Evolutionary conservation across 148 eudicot species (phyloP).

Genomic region (Fagopyrum esculentum): DNA sequence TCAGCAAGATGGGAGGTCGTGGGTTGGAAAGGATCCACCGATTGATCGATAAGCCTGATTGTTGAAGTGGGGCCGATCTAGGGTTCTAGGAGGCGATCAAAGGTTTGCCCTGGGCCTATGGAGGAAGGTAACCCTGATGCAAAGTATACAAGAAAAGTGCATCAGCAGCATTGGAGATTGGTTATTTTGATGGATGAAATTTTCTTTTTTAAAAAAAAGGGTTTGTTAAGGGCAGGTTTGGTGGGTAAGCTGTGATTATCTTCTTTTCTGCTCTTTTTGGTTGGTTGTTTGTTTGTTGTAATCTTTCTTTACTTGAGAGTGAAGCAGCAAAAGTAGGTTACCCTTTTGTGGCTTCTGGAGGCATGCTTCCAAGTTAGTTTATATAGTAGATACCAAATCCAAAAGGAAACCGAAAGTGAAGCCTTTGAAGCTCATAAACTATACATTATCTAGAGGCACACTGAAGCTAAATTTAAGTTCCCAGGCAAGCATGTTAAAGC

Average conservation of each 20-base stretch:
- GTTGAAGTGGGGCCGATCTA: background rate
- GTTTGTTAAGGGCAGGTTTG: slow-evolving; percentile 10
- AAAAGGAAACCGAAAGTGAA: no score
- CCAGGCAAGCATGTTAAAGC: no score
- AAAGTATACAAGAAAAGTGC: background rate
- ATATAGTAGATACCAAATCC: no score
- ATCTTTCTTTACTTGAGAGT: slow-evolving; percentile 5
- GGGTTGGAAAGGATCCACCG: slow-evolving; percentile 65
- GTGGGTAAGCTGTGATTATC: background rate
- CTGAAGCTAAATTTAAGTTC: no score
- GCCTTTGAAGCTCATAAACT: no score
- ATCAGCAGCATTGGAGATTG: background rate
- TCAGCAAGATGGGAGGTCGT: slow-evolving; percentile 49
- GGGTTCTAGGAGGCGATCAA: slow-evolving; percentile 2
- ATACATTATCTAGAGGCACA: no score
- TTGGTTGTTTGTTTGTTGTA: slow-evolving; percentile 2
- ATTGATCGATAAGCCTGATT: slow-evolving; percentile 52
- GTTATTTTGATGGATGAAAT: background rate
- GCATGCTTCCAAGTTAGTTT: no score
- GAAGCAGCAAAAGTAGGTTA: slow-evolving; percentile 6
- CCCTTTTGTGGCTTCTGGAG: slow-evolving; percentile 6
- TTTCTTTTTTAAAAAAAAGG: background rate
- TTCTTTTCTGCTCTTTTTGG: background rate
- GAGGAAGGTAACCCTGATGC: background rate
- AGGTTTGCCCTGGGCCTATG: slow-evolving; percentile 7